Percentiles rank a stretch among this genome's conserved stretches.
Evolutionary conservation across 1,139 yeast genomes (phyloP).

Genomic region (Hyphopichia fennica): DNA sequence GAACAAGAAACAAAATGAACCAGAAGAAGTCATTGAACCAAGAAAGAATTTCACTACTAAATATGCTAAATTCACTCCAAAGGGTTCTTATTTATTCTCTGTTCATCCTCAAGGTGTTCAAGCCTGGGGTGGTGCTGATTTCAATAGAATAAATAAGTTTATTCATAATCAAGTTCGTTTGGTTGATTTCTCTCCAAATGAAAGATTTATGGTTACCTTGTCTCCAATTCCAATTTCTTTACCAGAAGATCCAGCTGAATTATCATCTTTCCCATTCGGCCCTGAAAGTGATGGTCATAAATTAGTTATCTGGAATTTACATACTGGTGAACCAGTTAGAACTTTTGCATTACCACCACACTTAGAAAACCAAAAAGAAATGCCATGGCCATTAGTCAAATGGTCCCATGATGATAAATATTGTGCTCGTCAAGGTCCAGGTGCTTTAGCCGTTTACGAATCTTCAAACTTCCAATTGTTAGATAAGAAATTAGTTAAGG

Average conservation of each 20-base stretch:
- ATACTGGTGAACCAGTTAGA: constrained; percentile 79
- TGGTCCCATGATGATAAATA: constrained; percentile 95
- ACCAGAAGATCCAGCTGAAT: constrained; percentile 66
- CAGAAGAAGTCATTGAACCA: constrained; percentile 78
- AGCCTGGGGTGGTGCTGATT: constrained; percentile 91
- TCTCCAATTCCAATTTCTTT: constrained; percentile 80
- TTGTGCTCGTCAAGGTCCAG: constrained; percentile 95
- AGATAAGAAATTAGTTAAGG: constrained; percentile 82
- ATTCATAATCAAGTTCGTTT: constrained; percentile 89
- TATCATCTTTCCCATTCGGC: constrained; percentile 75
- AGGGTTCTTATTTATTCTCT: constrained; percentile 85
- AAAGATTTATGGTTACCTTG: constrained; percentile 85
- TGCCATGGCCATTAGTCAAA: constrained; percentile 96
- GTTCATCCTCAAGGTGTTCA: constrained; percentile 95
- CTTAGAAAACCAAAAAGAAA: constrained; percentile 65
- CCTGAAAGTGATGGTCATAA: constrained; percentile 92
- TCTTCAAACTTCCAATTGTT: constrained; percentile 62
- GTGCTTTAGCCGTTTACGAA: constrained; percentile 85
- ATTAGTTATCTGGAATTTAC: constrained; percentile 90
- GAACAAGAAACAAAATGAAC: constrained; percentile 76
- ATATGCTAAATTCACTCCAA: constrained; percentile 88
- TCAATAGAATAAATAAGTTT: constrained; percentile 73
- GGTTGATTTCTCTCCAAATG: constrained; percentile 90
- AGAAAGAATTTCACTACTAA: constrained; percentile 84
- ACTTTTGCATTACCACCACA: constrained; percentile 89